Conservation (phyloP, 106 monocot species). For the Dendrobium catenatum region DNA sequence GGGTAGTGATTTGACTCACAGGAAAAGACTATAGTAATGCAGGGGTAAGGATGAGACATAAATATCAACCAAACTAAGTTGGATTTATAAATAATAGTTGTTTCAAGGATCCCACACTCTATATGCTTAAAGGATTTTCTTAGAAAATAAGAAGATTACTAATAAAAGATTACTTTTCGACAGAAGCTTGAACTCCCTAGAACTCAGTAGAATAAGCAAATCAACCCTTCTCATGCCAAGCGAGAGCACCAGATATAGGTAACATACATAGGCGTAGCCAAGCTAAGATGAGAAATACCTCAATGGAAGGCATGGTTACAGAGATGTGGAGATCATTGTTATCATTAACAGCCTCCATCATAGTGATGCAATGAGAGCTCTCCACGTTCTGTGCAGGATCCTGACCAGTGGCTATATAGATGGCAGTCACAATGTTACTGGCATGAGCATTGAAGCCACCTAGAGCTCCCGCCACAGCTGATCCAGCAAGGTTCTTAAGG, state of each 20-base stretch:
- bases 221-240: neutral
- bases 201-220: neutral
- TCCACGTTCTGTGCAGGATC: constrained; percentile 95
- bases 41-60: too few species aligned
- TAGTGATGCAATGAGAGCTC: constrained; percentile 90
- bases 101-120: too few species aligned
- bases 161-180: neutral
- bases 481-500: constrained; percentile 82
- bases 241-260: too few species aligned
- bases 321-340: constrained; percentile 80
- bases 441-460: constrained; percentile 96
- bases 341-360: constrained; percentile 85
- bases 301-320: constrained; percentile 91
- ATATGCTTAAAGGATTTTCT: too few species aligned
- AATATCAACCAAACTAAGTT: too few species aligned
- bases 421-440: constrained; percentile 77
- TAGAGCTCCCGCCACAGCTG: constrained; percentile 84
- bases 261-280: neutral
- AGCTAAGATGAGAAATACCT: constrained; percentile 30
- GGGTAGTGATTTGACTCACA: neutral
- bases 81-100: too few species aligned
- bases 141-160: neutral
- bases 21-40: too few species aligned
- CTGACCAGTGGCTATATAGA: constrained; percentile 88
- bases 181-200: neutral